Evolutionary conservation across 192 early-diverging fungal species (phyloP).

Genomic region (Backusella parvicylindrica): DNA sequence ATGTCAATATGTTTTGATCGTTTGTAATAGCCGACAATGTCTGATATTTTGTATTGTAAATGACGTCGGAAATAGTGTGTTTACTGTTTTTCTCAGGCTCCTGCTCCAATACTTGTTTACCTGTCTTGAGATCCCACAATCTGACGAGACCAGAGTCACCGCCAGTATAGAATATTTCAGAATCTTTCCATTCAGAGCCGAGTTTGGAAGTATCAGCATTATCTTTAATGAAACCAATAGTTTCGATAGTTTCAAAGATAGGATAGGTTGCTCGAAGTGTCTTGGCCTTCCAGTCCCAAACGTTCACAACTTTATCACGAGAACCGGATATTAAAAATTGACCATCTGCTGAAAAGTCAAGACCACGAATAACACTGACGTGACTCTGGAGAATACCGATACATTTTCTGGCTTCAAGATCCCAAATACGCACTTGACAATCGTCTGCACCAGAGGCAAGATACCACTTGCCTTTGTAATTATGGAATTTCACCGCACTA

Average conservation of each 20-base stretch:
- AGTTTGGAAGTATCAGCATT: slow-evolving; percentile 36
- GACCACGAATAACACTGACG: slow-evolving; percentile 86
- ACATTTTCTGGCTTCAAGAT: slow-evolving; percentile 72
- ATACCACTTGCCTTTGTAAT: slow-evolving; percentile 50
- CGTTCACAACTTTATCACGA: slow-evolving; percentile 87
- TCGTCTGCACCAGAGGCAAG: slow-evolving; percentile 91
- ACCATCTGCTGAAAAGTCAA: slow-evolving; percentile 76
- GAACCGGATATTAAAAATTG: slow-evolving; percentile 74
- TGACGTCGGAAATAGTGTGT: slow-evolving; percentile 71
- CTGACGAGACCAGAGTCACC: slow-evolving; percentile 81
- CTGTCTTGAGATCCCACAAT: slow-evolving; percentile 83
- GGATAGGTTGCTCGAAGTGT: slow-evolving; percentile 79
- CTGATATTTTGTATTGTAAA: slow-evolving; percentile 52
- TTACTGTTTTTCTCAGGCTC: slow-evolving; percentile 67
- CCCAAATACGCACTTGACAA: slow-evolving; percentile 88
- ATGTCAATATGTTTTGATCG: slow-evolving; percentile 90
- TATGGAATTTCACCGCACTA: slow-evolving; percentile 80
- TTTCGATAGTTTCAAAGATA: slow-evolving; percentile 84
- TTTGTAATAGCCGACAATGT: slow-evolving; percentile 74
- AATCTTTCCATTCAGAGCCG: slow-evolving; percentile 26
- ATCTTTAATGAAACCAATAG: slow-evolving; percentile 67
- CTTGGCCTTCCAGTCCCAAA: slow-evolving; percentile 76
- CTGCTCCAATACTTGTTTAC: slow-evolving; percentile 68
- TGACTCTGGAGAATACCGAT: slow-evolving; percentile 77
- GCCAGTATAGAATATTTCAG: slow-evolving; percentile 74